A percentile compares a stretch with the other conserved stretches of the same genome.
phyloP scores from a whole-genome alignment of 2,329 filamentous ascomycete species.

The Xenoacremonium recifei region DNA sequence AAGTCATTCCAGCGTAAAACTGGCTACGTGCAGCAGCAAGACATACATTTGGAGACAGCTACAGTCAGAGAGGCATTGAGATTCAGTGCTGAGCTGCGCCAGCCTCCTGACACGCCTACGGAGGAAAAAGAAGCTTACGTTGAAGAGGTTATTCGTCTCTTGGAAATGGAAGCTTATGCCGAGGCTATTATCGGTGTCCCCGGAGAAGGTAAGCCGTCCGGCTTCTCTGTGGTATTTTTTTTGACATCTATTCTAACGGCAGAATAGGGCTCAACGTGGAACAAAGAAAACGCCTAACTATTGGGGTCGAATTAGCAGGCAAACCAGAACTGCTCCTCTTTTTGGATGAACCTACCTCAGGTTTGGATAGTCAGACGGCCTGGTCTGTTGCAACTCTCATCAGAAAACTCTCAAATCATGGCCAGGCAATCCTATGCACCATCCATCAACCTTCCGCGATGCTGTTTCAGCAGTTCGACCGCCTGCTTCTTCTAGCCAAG shows the following conservation, averaged over 20 bases:
- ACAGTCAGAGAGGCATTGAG: conserved; percentile 43
- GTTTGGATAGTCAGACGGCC: conserved; percentile 56
- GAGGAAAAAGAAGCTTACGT: conserved; percentile 47
- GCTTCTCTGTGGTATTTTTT: too few species aligned
- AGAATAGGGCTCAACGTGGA: conserved; percentile 45
- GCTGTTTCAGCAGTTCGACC: conserved; percentile 49
- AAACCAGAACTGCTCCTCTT: conserved; percentile 43
- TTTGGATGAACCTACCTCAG: conserved; percentile 48
- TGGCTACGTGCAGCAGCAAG: conserved; percentile 66
- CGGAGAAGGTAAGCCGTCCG: conserved; percentile 36
- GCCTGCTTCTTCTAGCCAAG: conserved; percentile 51
- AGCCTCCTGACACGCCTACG: conserved; percentile 38
- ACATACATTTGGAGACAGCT: conserved; percentile 33
- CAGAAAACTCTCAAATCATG: conserved; percentile 53
- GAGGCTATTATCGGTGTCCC: conserved; percentile 44
- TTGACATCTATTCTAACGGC: too few species aligned
- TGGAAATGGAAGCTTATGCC: conserved; percentile 51
- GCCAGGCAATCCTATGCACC: conserved; percentile 46
- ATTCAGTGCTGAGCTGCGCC: conserved; percentile 37
- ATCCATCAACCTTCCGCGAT: conserved; percentile 47
- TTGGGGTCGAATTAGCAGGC: conserved; percentile 39
- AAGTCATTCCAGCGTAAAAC: conserved; percentile 66
- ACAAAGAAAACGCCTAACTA: conserved; percentile 45
- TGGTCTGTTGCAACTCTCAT: conserved; percentile 70
- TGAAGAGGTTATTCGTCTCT: conserved; percentile 47